Conservation (phyloP, 805 yeast species). For the Sugiyamaella qingdaonensis region DNA sequence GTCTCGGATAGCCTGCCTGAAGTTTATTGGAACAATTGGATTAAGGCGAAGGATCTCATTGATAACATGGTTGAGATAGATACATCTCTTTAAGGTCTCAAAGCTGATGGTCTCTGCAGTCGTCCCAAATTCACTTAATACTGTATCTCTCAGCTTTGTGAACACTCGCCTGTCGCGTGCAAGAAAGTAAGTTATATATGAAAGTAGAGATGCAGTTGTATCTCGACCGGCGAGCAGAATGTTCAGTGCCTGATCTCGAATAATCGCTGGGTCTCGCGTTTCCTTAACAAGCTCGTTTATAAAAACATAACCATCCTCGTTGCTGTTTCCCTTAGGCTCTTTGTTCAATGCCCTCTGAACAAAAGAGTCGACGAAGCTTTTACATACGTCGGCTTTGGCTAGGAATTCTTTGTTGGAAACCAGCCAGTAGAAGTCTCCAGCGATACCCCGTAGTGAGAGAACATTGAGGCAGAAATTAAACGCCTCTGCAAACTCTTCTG, state of each 20-base stretch:
- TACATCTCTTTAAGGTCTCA: constrained; percentile 47
- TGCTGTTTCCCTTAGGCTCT: constrained; percentile 16
- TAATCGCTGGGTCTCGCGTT: constrained; percentile 43
- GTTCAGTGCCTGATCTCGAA: constrained; percentile 49
- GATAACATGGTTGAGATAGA: constrained; percentile 44
- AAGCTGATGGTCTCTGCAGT: constrained; percentile 34
- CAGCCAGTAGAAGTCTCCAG: constrained; percentile 23
- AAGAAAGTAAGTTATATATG: constrained; percentile 44
- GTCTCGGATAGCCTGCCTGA: constrained; percentile 43
- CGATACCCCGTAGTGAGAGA: constrained; percentile 17
- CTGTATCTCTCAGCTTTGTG: constrained; percentile 36
- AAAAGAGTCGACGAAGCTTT: constrained; percentile 37
- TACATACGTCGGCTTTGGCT: constrained; percentile 30
- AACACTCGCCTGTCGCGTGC: constrained; percentile 36
- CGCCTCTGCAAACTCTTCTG: constrained; percentile 12
- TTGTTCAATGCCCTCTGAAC: constrained; percentile 37
- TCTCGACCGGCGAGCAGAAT: constrained; percentile 53
- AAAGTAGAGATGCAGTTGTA: constrained; percentile 49
- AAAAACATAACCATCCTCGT: constrained; percentile 42
- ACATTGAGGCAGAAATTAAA: constrained; percentile 23
- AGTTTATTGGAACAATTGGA: constrained; percentile 50
- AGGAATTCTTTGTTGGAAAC: constrained; percentile 29
- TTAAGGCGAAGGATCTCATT: constrained; percentile 48
- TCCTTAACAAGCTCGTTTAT: constrained; percentile 46
- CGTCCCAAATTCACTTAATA: constrained; percentile 35